Evolutionary conservation across 1,139 yeast genomes (phyloP).

Genomic region (Sugiyamaella castrensis): DNA sequence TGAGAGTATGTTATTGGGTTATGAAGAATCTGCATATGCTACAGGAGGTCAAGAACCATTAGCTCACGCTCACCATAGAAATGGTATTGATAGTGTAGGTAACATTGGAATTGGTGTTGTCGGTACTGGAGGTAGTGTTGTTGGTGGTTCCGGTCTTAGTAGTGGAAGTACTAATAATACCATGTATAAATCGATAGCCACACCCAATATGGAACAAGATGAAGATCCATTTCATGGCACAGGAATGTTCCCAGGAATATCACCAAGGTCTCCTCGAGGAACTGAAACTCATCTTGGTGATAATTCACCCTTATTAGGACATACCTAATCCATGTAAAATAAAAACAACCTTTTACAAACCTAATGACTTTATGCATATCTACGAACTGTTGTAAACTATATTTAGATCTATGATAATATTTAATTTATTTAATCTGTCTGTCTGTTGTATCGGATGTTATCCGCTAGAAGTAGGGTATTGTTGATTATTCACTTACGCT

Average conservation of each 20-base stretch:
- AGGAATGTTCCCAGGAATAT: conserved; percentile 12
- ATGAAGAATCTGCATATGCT: neutral
- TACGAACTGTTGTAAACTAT: no score
- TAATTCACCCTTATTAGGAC: conserved; percentile 5
- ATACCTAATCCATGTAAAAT: no score
- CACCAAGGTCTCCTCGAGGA: conserved; percentile 8
- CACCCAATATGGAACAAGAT: conserved; percentile 5
- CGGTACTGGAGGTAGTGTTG: neutral
- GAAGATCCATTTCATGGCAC: conserved; percentile 12
- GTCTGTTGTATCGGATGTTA: no score
- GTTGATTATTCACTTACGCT: no score
- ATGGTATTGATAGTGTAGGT: neutral
- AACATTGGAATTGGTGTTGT: neutral
- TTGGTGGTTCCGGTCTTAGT: conserved; percentile 1
- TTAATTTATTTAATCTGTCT: no score
- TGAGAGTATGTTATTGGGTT: conserved; percentile 4
- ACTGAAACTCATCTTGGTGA: neutral
- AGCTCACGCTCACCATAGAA: neutral
- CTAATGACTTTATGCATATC: no score
- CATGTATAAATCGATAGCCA: neutral
- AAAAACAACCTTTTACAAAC: no score
- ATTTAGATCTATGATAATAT: no score
- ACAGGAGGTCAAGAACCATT: no score
- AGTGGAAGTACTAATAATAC: neutral
- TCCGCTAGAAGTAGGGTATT: no score